phyloP scores from a whole-genome alignment of 495 filamentous ascomycete species.

The Podospora pseudocomata region DNA sequence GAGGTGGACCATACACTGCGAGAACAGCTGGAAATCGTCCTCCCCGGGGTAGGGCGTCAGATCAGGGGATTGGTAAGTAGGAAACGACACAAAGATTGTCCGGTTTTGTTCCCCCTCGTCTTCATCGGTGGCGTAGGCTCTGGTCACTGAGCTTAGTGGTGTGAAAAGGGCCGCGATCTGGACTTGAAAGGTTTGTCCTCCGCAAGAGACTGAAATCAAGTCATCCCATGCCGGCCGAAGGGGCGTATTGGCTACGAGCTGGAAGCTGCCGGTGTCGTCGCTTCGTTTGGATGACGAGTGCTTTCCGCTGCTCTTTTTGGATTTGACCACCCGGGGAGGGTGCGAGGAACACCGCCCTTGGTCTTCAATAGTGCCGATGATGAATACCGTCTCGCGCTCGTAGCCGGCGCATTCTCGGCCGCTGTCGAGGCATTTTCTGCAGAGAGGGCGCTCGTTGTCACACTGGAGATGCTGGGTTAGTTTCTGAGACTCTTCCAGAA shows the following conservation, averaged over 20 bases:
- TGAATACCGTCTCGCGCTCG: conserved; percentile 52
- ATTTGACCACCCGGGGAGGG: conserved; percentile 40
- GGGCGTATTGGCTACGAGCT: conserved; percentile 32
- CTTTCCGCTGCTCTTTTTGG: conserved; percentile 24
- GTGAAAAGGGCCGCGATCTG: conserved; percentile 40
- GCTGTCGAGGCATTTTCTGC: conserved; percentile 61
- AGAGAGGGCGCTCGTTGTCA: conserved; percentile 60
- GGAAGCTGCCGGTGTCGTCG: conserved; percentile 14
- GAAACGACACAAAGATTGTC: conserved; percentile 21
- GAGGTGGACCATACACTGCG: conserved; percentile 37
- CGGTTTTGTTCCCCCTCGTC: conserved; percentile 19
- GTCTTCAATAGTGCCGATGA: conserved; percentile 44
- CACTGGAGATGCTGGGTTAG: conserved; percentile 30
- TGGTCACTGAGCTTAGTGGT: conserved; percentile 20
- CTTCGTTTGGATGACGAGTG: conserved; percentile 12
- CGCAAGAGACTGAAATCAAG: conserved; percentile 29
- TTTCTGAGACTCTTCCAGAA: not conserved
- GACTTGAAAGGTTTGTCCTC: conserved; percentile 27
- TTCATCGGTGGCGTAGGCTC: conserved; percentile 14
- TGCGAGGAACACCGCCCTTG: conserved; percentile 45
- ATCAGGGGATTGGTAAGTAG: conserved; percentile 29
- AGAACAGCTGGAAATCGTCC: conserved; percentile 37
- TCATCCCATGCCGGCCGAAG: conserved; percentile 45
- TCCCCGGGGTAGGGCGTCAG: conserved; percentile 26
- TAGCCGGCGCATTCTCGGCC: conserved; percentile 61